A percentile compares a stretch with the other conserved stretches of the same genome.
phyloP scores from a whole-genome alignment of 148 eudicot species.

The Rhododendron mucronatum region DNA sequence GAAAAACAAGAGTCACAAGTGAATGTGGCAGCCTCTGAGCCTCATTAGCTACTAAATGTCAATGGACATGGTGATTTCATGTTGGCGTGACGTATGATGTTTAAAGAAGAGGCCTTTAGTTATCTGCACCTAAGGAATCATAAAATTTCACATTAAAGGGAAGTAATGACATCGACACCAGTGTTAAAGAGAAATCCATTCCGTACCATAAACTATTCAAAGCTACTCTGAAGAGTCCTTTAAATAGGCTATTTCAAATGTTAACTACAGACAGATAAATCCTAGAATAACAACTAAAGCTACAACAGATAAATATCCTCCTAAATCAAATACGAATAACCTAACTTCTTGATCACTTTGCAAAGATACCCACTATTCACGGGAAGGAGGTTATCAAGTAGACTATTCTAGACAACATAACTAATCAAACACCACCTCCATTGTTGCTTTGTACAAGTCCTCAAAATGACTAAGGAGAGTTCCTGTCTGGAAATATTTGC shows the following conservation, averaged over 20 bases:
- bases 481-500: conserved; percentile 30
- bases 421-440: not conserved
- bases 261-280: not conserved
- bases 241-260: not conserved
- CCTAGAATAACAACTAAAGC: not conserved
- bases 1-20: not conserved
- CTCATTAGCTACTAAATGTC: not conserved
- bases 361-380: not conserved
- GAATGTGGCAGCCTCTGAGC: not conserved
- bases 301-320: not conserved
- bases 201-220: not conserved
- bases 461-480: not conserved
- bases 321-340: not conserved
- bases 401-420: not conserved
- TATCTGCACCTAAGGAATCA: not conserved
- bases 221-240: not conserved
- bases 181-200: not conserved
- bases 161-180: not conserved
- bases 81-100: not conserved
- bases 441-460: conserved; percentile 1
- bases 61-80: not conserved
- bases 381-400: not conserved
- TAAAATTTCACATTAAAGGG: not conserved
- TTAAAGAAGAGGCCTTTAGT: not conserved
- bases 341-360: not conserved